These are phyloP conservation scores for Trichoderma reesei DNA, from an alignment of 495 filamentous ascomycete species.

Conservation along the genomic window DNA sequence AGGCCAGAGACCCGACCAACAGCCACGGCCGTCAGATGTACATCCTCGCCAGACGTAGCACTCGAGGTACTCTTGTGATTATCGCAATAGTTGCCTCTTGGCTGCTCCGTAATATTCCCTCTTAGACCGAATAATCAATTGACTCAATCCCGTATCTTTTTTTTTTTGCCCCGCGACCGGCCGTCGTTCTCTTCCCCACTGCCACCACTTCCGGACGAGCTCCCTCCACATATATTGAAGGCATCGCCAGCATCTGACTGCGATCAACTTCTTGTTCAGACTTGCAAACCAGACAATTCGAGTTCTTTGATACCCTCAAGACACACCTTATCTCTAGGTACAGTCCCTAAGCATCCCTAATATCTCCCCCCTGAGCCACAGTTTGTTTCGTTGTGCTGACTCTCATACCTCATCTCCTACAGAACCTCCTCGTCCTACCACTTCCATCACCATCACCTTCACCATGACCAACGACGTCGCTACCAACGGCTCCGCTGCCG, in stretches of 20 bases:
- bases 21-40: no score
- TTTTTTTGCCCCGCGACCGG: background rate
- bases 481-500: conserved; percentile 15
- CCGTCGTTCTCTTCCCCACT: background rate
- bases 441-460: conserved; percentile 5
- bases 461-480: conserved; percentile 13
- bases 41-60: no score
- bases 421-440: background rate
- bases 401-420: background rate
- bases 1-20: no score
- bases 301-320: background rate
- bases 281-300: background rate
- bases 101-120: no score
- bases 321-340: background rate
- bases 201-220: background rate
- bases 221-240: conserved; percentile 1
- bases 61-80: no score
- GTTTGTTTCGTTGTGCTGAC: background rate
- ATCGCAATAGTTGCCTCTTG: no score
- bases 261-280: background rate
- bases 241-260: background rate
- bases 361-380: background rate
- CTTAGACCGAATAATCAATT: background rate
- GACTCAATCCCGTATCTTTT: background rate
- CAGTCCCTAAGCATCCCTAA: background rate